Evolutionary conservation across 805 yeast species (phyloP).

Genomic region (Ogataea pilisensis): DNA sequence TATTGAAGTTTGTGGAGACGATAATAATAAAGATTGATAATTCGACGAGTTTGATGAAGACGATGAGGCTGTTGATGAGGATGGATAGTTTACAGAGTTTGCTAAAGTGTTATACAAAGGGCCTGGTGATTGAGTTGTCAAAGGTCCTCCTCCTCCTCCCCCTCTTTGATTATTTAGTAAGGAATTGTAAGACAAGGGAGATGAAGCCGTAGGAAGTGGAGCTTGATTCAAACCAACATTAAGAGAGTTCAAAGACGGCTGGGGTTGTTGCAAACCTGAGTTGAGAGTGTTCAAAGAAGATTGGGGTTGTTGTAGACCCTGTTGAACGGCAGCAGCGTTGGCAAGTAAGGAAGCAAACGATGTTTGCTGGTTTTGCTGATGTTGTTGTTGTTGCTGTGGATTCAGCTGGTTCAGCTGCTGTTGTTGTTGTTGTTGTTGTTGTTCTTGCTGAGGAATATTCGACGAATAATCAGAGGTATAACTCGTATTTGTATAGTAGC

Average conservation of each 20-base stretch:
- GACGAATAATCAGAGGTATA: background rate
- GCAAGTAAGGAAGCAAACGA: slow-evolving; percentile 13
- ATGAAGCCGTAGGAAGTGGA: slow-evolving; percentile 2
- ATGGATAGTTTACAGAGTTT: background rate
- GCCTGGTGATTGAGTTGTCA: slow-evolving; percentile 15
- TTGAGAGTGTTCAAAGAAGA: background rate
- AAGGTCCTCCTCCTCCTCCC: no score
- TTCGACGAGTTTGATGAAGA: slow-evolving; percentile 19
- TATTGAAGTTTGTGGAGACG: slow-evolving; percentile 25
- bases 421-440: background rate
- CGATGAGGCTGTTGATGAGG: slow-evolving; percentile 10
- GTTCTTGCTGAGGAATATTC: background rate
- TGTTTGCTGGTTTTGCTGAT: slow-evolving; percentile 6
- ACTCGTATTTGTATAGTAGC: background rate
- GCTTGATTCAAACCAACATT: background rate
- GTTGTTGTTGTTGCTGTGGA: slow-evolving; percentile 1
- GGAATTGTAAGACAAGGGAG: slow-evolving; percentile 14
- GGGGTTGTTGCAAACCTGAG: background rate
- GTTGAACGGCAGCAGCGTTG: slow-evolving; percentile 11
- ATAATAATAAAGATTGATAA: slow-evolving; percentile 22
- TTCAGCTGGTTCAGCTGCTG: background rate
- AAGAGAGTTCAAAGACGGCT: background rate
- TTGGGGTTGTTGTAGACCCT: slow-evolving; percentile 8
- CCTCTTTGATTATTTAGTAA: slow-evolving; percentile 9
- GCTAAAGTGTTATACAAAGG: slow-evolving; percentile 11